Percentiles rank a stretch among this genome's conserved stretches.
Conservation (phyloP, 768 basidiomycete genomes). For the Leccinum olivaceopallidum region DNA sequence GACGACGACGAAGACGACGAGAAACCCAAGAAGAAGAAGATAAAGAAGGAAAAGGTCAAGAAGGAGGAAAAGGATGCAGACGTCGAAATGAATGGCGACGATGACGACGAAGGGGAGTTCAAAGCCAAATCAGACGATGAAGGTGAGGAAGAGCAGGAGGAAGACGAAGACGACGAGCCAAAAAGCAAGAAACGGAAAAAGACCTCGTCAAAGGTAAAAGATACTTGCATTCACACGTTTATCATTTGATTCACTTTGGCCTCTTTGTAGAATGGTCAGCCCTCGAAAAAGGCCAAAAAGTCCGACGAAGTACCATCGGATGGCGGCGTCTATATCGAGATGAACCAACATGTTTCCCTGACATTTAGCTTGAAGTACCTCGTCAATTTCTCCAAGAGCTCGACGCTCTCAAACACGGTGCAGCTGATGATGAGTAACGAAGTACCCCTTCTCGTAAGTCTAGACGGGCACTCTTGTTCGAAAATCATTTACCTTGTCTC, state of each 20-base stretch:
- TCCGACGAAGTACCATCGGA: slow-evolving; percentile 52
- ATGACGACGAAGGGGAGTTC: slow-evolving; percentile 42
- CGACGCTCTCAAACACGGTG: slow-evolving; percentile 69
- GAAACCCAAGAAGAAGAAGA: slow-evolving; percentile 28
- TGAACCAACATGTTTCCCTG: slow-evolving; percentile 87
- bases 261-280: slow-evolving; percentile 32
- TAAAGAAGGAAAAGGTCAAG: slow-evolving; percentile 41
- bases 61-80: slow-evolving; percentile 43
- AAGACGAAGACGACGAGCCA: slow-evolving; percentile 51
- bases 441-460: slow-evolving; percentile 79
- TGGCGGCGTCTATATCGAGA: slow-evolving; percentile 73
- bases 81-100: slow-evolving; percentile 53
- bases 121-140: slow-evolving; percentile 46
- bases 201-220: slow-evolving; percentile 45
- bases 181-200: slow-evolving; percentile 74
- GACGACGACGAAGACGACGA: slow-evolving; percentile 40
- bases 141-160: slow-evolving; percentile 48
- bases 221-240: no score
- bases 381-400: slow-evolving; percentile 92
- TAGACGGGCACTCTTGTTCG: neutral
- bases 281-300: slow-evolving; percentile 62
- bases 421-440: slow-evolving; percentile 91
- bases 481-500: neutral
- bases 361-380: slow-evolving; percentile 98
- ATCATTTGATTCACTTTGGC: neutral